Conservation (phyloP, 1,284 basidiomycete genomes). For the Fistulinella cinereoalba region DNA sequence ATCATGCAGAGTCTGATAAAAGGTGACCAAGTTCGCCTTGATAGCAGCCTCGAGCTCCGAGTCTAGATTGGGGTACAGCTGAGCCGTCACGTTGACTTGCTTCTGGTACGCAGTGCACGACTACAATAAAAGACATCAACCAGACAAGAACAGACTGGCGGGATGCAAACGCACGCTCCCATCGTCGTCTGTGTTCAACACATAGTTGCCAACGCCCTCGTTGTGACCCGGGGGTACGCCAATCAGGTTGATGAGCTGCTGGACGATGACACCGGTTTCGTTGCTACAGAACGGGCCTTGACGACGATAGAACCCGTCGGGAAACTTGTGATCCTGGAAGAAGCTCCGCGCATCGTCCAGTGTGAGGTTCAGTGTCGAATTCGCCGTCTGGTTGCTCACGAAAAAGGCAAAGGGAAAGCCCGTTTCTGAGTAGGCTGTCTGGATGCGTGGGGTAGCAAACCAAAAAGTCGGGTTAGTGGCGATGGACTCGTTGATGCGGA, state of each 20-base stretch:
- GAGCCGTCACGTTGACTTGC: constrained; percentile 23
- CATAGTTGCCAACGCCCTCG: constrained; percentile 21
- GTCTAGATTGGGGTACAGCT: constrained; percentile 22
- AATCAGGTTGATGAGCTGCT: not conserved
- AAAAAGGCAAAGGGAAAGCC: constrained; percentile 30
- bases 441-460: constrained; percentile 21
- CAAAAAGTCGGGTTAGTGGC: constrained; percentile 27
- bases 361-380: constrained; percentile 14
- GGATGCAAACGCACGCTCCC: constrained; percentile 18
- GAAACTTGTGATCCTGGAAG: constrained; percentile 16
- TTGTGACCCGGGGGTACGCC: constrained; percentile 18
- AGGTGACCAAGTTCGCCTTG: constrained; percentile 24
- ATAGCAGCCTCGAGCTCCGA: constrained; percentile 21
- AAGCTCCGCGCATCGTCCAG: constrained; percentile 20
- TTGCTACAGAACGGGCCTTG: constrained; percentile 13
- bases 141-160: not conserved
- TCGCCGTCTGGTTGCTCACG: constrained; percentile 23
- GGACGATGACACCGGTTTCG: constrained; percentile 5
- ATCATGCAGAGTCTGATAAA: constrained; percentile 19
- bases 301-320: constrained; percentile 24
- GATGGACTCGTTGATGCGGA: constrained; percentile 26
- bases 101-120: constrained; percentile 19
- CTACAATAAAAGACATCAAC: constrained; percentile 13
- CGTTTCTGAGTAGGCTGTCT: constrained; percentile 21
- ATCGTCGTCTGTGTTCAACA: constrained; percentile 6